Conservation (phyloP, 768 basidiomycete genomes). For the Naganishia onofrii region DNA sequence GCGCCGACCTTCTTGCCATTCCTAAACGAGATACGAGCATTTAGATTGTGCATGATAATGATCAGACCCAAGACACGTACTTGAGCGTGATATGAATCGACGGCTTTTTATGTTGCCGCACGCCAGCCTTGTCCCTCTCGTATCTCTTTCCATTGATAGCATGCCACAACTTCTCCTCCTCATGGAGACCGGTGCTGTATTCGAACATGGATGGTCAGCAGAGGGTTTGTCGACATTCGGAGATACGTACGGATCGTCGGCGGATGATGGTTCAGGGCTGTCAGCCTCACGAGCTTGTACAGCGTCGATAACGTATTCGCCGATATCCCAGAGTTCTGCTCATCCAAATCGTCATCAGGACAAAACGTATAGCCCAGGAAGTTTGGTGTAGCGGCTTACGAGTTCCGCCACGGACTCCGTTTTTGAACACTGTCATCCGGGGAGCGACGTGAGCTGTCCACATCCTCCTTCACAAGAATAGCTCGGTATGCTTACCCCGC, state of each 20-base stretch:
- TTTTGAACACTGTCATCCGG: constrained; percentile 14
- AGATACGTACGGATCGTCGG: constrained; percentile 6
- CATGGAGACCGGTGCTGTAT: neutral
- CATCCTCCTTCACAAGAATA: no score
- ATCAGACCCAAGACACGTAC: neutral
- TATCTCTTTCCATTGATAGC: constrained; percentile 13
- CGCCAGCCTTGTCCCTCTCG: neutral
- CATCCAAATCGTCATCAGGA: neutral
- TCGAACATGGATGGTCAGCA: neutral
- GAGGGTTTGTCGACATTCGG: neutral
- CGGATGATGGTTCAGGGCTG: neutral
- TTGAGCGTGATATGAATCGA: constrained; percentile 23
- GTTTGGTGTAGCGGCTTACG: constrained; percentile 5
- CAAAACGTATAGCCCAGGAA: neutral
- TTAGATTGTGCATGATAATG: neutral
- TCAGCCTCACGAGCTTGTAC: constrained; percentile 21
- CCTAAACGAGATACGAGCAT: neutral
- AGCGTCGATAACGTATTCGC: constrained; percentile 25
- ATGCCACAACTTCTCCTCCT: constrained; percentile 26
- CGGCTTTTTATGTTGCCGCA: constrained; percentile 12
- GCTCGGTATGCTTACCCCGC: no score
- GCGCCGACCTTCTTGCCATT: constrained; percentile 20
- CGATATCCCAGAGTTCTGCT: constrained; percentile 30
- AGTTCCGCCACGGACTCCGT: constrained; percentile 25
- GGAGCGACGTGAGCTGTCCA: no score